Base-by-base conservation (phyloP, 257 asterid genomes). In the Gentiana dahurica region DNA sequence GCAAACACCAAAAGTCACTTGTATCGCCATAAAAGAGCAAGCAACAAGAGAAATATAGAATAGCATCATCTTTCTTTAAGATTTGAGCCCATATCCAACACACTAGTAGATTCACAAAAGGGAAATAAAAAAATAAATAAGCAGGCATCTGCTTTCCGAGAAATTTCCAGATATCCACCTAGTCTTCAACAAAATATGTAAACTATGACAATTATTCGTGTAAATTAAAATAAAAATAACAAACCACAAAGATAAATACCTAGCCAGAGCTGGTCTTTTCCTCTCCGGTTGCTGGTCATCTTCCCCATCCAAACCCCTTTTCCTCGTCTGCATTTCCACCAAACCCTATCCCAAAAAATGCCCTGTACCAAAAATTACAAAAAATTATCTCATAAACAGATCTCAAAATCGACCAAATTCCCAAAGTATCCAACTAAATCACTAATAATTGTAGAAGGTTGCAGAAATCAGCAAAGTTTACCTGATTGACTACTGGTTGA, bases 271-370 rank as follows among this genome's bases (percentile, higher is more conserved):
- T 55, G 86, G 83, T 36, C 86, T 62, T 59, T 76, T 79, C 48
- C 80, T 71, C 65, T 75, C 94, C 4, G 75, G 95, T 68, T 80
- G 94, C 68, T 78, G 78, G 53, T 73, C 92, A 45, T 55, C 94
- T 47, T 78, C 84, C 45, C 79, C 77, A 35, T 91, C 97, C 79
- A 83, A 72, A 64, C 72, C 77, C 82, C 98, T 79, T 79, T 91
- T 89, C 80, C 98, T 83, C 36, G 95, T 87, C 75, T 83, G 94
- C 98, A 91, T 91, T 77, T 69, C 53, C 77, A 63, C 71, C 46
- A 59, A 49, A 49, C 44, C 43, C 55, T 53, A 35, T 50, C 33
- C 24, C 51, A 37, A 32, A 24, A n/a, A 44, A 41, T 41, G 2
- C 9, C 9, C 46, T 41, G 9, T 10, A 41, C 46, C 8, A 41